Evolutionary conservation across 352 stramenopile genomes (phyloP).

Genomic region (Aphanomyces cochlioides): DNA sequence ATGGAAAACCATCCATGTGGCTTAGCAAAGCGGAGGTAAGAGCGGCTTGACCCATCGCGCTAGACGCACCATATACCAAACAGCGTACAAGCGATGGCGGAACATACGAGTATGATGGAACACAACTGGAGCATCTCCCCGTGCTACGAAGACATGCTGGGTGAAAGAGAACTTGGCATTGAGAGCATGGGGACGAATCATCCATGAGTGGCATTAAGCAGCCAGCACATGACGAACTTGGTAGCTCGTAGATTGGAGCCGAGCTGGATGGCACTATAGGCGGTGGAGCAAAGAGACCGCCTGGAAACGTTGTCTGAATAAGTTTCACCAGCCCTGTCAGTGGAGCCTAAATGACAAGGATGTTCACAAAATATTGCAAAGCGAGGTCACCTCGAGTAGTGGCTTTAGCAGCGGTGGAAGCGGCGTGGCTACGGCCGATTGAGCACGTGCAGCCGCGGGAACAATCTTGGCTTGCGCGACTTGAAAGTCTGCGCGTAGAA

Average conservation of each 20-base stretch:
- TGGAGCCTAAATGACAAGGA: constrained; percentile 33
- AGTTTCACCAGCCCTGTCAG: constrained; percentile 44
- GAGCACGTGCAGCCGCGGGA: constrained; percentile 63
- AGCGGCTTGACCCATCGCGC: constrained; percentile 2
- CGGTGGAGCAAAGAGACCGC: constrained; percentile 1
- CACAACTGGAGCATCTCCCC: not conserved
- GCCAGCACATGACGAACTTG: not conserved
- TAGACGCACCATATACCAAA: constrained; percentile 1
- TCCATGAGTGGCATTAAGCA: not conserved
- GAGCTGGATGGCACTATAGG: not conserved
- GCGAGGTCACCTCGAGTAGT: constrained; percentile 33
- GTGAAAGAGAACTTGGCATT: not conserved
- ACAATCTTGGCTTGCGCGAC: constrained; percentile 79
- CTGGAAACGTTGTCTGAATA: constrained; percentile 53
- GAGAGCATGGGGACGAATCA: not conserved
- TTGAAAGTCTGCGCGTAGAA: constrained; percentile 66
- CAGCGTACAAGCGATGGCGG: constrained; percentile 5
- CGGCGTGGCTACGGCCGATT: constrained; percentile 68
- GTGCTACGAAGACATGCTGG: not conserved
- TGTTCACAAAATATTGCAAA: not conserved
- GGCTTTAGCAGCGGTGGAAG: constrained; percentile 54
- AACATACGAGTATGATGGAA: constrained; percentile 8
- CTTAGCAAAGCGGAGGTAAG: constrained; percentile 4
- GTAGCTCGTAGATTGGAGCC: not conserved
- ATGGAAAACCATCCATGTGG: constrained; percentile 5